These are phyloP conservation scores for Magnolia officinalis DNA, from an alignment of 164 flowering plant species.

Conservation along the genomic window DNA sequence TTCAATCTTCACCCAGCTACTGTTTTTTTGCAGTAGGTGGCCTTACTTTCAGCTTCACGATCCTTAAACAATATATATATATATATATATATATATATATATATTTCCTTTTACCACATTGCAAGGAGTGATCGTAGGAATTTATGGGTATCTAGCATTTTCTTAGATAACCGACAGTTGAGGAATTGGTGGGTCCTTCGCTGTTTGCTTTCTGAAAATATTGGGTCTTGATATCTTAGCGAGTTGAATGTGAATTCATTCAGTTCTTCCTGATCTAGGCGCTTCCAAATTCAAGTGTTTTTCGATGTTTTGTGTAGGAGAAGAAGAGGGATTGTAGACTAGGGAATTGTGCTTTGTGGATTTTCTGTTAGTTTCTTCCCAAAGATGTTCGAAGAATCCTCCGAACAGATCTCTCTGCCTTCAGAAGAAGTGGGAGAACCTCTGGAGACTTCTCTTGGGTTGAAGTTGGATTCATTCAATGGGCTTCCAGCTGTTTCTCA, in stretches of 20 bases:
- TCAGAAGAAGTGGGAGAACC: constrained; percentile 18
- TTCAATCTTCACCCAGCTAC: neutral
- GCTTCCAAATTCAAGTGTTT: neutral
- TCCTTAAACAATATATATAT: neutral
- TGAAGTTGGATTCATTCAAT: constrained; percentile 22
- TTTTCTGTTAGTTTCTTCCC: neutral
- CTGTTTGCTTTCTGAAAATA: neutral
- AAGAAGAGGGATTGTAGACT: neutral
- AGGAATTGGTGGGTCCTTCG: neutral
- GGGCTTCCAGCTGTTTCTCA: constrained; percentile 19
- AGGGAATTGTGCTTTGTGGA: neutral
- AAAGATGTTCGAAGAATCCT: constrained; percentile 16
- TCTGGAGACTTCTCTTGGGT: constrained; percentile 26
- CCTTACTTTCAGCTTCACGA: neutral
- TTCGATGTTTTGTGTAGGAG: neutral
- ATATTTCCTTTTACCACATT: neutral
- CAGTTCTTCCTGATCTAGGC: neutral
- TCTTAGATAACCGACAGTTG: neutral
- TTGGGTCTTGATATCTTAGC: neutral
- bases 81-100: too few species aligned
- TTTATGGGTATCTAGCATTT: neutral
- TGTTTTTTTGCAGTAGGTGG: neutral
- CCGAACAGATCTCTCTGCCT: constrained; percentile 33
- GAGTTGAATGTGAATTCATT: neutral
- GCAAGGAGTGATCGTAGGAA: neutral